Percentiles rank a stretch among this genome's conserved stretches.
These are phyloP conservation scores for Cladosporium sphaerospermum DNA, from an alignment of 2,329 filamentous ascomycete genomes.

Conservation along the genomic window DNA sequence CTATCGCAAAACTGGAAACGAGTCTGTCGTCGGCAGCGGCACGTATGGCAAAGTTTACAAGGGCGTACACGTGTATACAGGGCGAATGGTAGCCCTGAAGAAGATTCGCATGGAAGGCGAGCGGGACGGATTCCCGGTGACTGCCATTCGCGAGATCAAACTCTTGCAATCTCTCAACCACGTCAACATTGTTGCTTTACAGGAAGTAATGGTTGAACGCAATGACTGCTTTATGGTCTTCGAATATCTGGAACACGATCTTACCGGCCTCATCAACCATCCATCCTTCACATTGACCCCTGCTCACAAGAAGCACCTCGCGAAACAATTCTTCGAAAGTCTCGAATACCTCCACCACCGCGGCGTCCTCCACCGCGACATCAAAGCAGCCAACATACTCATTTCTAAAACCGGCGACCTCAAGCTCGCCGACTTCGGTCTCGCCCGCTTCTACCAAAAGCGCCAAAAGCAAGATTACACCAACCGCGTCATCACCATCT, in stretches of 20 bases:
- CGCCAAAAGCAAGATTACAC: slow-evolving; percentile 89
- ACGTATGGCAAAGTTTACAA: slow-evolving; percentile 97
- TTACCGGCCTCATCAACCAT: slow-evolving; percentile 92
- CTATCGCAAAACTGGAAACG: slow-evolving; percentile 92
- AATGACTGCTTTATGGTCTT: slow-evolving; percentile 99
- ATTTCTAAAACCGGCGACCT: slow-evolving; percentile 85
- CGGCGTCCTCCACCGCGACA: slow-evolving; percentile 93
- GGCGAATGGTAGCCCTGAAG: slow-evolving; percentile 76
- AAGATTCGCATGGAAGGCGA: slow-evolving; percentile 92
- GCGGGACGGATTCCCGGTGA: slow-evolving; percentile 84
- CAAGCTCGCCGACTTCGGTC: slow-evolving; percentile 92
- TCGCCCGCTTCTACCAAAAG: slow-evolving; percentile 94
- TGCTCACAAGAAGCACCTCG: slow-evolving; percentile 86
- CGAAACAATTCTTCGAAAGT: slow-evolving; percentile 86
- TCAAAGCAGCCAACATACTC: slow-evolving; percentile 95
- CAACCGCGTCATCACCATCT: slow-evolving; percentile 97
- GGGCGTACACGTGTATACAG: slow-evolving; percentile 86
- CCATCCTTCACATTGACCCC: slow-evolving; percentile 80
- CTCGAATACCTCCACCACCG: slow-evolving; percentile 88
- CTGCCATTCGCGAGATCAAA: slow-evolving; percentile 85
- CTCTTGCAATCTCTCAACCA: slow-evolving; percentile 81
- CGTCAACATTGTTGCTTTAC: slow-evolving; percentile 71
- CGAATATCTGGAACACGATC: slow-evolving; percentile 91
- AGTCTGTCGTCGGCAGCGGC: slow-evolving; percentile 90
- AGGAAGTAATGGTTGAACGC: slow-evolving; percentile 95